Percentiles rank a stretch among this genome's conserved stretches.
phyloP scores from a whole-genome alignment of 306 rosid species.

The Inga leiocalycina region DNA sequence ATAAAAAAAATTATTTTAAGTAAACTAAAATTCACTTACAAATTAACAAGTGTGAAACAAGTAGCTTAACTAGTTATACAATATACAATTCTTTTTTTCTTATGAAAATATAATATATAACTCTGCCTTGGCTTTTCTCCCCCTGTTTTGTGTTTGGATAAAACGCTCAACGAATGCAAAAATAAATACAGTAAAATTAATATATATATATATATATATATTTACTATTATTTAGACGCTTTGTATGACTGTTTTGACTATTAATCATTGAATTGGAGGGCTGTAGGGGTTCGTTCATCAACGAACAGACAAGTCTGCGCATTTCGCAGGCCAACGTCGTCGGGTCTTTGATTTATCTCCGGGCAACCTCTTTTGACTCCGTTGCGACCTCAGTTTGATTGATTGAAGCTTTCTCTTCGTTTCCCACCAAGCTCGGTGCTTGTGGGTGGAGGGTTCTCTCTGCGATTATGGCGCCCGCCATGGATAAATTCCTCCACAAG shows the following conservation, averaged over 20 bases:
- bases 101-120: no score
- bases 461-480: conserved; percentile 39
- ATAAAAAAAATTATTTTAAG: no score
- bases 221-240: conserved; percentile 26
- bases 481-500: conserved; percentile 63
- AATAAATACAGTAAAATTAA: not conserved
- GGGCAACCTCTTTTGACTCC: not conserved
- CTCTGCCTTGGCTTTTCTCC: no score
- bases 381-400: not conserved
- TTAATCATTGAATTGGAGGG: not conserved
- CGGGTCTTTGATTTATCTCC: conserved; percentile 29
- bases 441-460: not conserved
- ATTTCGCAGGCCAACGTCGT: conserved; percentile 42
- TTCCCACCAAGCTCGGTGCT: conserved; percentile 23
- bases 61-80: no score
- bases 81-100: no score
- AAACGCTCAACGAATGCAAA: no score
- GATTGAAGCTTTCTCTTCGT: not conserved
- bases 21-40: no score
- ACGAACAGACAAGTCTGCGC: conserved; percentile 10
- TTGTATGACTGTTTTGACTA: conserved; percentile 47
- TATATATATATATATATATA: not conserved
- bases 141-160: no score
- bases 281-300: conserved; percentile 21
- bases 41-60: no score